Evolutionary conservation across 306 rosid genomes (phyloP).

Genomic region (Arachis hypogaea): DNA sequence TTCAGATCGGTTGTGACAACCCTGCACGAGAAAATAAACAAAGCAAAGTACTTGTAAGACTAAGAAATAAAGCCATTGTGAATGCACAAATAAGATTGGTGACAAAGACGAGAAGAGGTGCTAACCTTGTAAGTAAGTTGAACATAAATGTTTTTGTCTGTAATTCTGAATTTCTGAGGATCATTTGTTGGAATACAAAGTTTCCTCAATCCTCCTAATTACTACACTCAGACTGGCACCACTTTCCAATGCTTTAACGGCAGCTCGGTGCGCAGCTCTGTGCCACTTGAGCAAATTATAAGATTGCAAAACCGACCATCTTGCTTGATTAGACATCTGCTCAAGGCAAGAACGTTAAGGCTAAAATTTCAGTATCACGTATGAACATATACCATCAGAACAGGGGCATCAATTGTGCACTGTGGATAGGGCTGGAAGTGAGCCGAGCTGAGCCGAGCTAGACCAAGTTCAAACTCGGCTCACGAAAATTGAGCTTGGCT

Average conservation of each 20-base stretch:
- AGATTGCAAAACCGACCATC: conserved; percentile 95
- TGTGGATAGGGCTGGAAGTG: not conserved
- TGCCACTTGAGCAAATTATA: conserved; percentile 97
- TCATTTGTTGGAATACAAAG: conserved; percentile 52
- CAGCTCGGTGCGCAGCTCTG: conserved; percentile 78
- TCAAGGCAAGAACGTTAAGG: conserved; percentile 29
- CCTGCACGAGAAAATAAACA: conserved; percentile 38
- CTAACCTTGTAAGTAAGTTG: conserved; percentile 41
- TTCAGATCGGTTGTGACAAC: conserved; percentile 7
- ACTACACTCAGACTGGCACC: conserved; percentile 74
- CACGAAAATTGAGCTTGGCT: too few relatives aligned
- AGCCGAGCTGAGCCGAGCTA: too few relatives aligned
- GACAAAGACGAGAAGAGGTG: not conserved
- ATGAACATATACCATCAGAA: conserved; percentile 25
- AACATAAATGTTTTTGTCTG: conserved; percentile 2
- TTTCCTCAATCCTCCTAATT: conserved; percentile 85
- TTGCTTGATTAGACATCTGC: conserved; percentile 97
- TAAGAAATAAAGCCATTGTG: not conserved
- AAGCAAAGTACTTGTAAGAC: conserved; percentile 24
- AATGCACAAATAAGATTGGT: not conserved
- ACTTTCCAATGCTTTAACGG: conserved; percentile 83
- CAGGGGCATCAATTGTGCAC: conserved; percentile 33
- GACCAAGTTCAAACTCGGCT: too few relatives aligned
- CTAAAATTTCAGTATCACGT: conserved; percentile 16
- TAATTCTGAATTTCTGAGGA: conserved; percentile 23